Conservation (phyloP, 495 filamentous ascomycete species). For the Penicillium pancosmium region DNA sequence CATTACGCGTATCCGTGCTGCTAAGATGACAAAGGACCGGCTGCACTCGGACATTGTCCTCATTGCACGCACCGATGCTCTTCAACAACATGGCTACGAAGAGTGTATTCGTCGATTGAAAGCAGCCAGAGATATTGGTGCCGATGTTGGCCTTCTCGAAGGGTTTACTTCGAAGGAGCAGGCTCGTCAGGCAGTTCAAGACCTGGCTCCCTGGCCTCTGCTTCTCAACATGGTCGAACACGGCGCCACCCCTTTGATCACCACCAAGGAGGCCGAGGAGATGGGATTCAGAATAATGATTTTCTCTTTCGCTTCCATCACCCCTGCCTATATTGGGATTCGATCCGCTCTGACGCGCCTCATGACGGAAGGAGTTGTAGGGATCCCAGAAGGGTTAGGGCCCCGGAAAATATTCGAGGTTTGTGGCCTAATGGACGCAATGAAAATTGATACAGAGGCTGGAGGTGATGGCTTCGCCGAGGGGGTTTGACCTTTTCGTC, state of each 20-base stretch:
- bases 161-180: constrained; percentile 60
- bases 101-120: constrained; percentile 59
- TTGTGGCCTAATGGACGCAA: constrained; percentile 60
- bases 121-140: constrained; percentile 58
- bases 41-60: constrained; percentile 63
- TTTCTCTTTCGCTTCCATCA: constrained; percentile 55
- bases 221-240: constrained; percentile 67
- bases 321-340: constrained; percentile 56
- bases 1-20: constrained; percentile 57
- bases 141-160: constrained; percentile 68
- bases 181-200: constrained; percentile 52
- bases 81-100: constrained; percentile 65
- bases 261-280: constrained; percentile 56
- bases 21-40: constrained; percentile 49
- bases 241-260: constrained; percentile 60
- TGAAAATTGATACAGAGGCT: constrained; percentile 58
- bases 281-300: constrained; percentile 69
- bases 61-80: constrained; percentile 69
- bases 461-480: constrained; percentile 53
- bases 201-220: constrained; percentile 60
- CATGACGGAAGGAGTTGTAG: constrained; percentile 51
- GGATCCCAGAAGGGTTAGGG: constrained; percentile 47
- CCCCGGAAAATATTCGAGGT: constrained; percentile 57
- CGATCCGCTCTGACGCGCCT: constrained; percentile 46
- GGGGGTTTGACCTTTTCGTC: constrained; percentile 29